A percentile compares a stretch with the other conserved stretches of the same genome.
phyloP scores from a whole-genome alignment of 2,329 filamentous ascomycete genomes.

The Coniochaeta ligniaria region DNA sequence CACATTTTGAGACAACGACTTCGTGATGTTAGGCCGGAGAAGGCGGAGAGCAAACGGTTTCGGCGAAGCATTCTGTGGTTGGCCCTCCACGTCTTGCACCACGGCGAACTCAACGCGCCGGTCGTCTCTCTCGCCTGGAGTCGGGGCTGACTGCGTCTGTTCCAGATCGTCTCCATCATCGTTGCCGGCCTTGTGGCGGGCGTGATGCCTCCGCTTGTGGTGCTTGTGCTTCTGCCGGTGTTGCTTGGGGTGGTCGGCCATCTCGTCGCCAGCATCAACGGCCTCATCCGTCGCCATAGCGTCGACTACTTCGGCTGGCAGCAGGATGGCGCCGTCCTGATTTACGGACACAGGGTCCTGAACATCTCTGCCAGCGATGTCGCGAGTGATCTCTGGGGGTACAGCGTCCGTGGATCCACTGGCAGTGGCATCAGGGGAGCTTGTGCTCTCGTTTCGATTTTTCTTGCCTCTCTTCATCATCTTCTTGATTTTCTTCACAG shows the following conservation, averaged over 20 bases:
- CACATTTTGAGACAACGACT: slow-evolving; percentile 52
- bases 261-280: slow-evolving; percentile 10
- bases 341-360: neutral
- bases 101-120: slow-evolving; percentile 37
- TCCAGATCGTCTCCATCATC: neutral
- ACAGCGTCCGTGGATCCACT: neutral
- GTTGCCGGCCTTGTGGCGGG: slow-evolving; percentile 20
- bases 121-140: slow-evolving; percentile 15
- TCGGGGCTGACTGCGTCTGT: neutral
- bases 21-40: slow-evolving; percentile 40
- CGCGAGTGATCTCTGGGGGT: neutral
- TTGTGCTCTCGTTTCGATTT: slow-evolving; percentile 53
- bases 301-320: slow-evolving; percentile 6
- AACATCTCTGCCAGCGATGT: neutral
- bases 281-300: slow-evolving; percentile 6
- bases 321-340: neutral
- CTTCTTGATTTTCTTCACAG: slow-evolving; percentile 56
- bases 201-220: slow-evolving; percentile 26
- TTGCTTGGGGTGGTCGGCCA: slow-evolving; percentile 8
- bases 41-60: slow-evolving; percentile 32
- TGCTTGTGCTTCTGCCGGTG: slow-evolving; percentile 23
- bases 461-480: slow-evolving; percentile 52
- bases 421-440: neutral
- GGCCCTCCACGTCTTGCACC: slow-evolving; percentile 20
- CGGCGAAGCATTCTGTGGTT: slow-evolving; percentile 21